These are phyloP conservation scores for Monosporozyma yasuniensis DNA, from an alignment of 805 yeast species.

Conservation along the genomic window DNA sequence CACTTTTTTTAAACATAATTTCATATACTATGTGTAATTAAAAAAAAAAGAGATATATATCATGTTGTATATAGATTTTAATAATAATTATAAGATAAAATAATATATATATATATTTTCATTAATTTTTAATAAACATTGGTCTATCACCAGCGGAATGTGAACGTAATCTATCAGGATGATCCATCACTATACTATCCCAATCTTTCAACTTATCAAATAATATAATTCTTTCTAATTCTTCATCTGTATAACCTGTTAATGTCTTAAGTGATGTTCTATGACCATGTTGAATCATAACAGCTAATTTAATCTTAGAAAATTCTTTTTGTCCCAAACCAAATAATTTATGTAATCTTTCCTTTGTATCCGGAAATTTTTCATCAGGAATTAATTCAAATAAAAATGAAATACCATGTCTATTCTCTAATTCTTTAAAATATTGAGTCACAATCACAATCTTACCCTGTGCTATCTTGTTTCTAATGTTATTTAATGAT, in stretches of 20 bases:
- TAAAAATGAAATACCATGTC: conserved; percentile 81
- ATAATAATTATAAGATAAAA: neutral
- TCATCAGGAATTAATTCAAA: conserved; percentile 68
- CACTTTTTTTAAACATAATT: too few relatives aligned
- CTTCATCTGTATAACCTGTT: conserved; percentile 40
- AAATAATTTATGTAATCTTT: conserved; percentile 56
- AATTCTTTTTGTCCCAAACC: conserved; percentile 78
- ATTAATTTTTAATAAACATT: conserved; percentile 42
- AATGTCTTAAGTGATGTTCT: conserved; percentile 32
- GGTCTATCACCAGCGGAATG: conserved; percentile 48
- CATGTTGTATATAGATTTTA: too few relatives aligned
- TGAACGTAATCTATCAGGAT: conserved; percentile 70
- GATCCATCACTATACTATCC: conserved; percentile 70
- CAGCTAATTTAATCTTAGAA: conserved; percentile 53
- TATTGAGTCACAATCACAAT: conserved; percentile 68
- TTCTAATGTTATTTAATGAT: conserved; percentile 1
- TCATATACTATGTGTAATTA: too few relatives aligned
- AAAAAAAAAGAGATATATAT: too few relatives aligned
- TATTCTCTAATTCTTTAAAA: conserved; percentile 51
- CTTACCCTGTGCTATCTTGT: conserved; percentile 23
- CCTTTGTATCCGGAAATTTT: conserved; percentile 48
- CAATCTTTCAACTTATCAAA: conserved; percentile 44
- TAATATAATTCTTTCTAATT: conserved; percentile 35
- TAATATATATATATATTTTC: neutral
- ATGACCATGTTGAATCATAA: conserved; percentile 25